Percentiles rank a stretch among this genome's conserved stretches.
Conservation (phyloP, 1,284 basidiomycete genomes). For the Kwoniella shivajii region DNA sequence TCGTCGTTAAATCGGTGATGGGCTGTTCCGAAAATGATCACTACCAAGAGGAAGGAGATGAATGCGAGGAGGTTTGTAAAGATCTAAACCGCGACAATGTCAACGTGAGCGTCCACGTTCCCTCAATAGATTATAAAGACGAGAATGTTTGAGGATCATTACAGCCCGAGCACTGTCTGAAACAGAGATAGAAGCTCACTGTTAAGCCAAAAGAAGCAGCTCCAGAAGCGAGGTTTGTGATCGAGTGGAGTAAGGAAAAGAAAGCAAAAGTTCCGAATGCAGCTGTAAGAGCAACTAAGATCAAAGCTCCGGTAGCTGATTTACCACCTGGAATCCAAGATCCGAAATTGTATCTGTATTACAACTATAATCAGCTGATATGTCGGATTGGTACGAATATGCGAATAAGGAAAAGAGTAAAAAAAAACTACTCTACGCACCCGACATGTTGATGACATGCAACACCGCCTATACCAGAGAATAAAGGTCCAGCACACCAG, state of each 20-base stretch:
- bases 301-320: slow-evolving; percentile 36
- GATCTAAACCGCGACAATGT: slow-evolving; percentile 12
- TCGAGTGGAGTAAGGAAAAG: slow-evolving; percentile 28
- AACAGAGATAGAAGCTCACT: too few relatives aligned
- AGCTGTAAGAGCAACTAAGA: slow-evolving; percentile 45
- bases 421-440: slow-evolving; percentile 23
- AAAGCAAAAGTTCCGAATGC: slow-evolving; percentile 36
- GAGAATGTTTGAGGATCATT: too few relatives aligned
- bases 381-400: background rate
- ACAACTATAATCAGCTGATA: slow-evolving; percentile 20
- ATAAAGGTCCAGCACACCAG: slow-evolving; percentile 21
- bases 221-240: slow-evolving; percentile 26
- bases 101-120: background rate
- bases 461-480: slow-evolving; percentile 1
- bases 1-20: slow-evolving; percentile 34
- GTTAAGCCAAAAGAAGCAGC: slow-evolving; percentile 29
- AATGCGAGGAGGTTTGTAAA: slow-evolving; percentile 34
- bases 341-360: slow-evolving; percentile 31
- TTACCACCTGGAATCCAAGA: slow-evolving; percentile 30
- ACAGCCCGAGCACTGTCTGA: too few relatives aligned
- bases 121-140: too few relatives aligned
- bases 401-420: too few relatives aligned
- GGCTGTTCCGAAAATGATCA: slow-evolving; percentile 36
- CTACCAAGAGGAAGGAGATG: slow-evolving; percentile 40
- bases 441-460: slow-evolving; percentile 28